Evolutionary conservation across 106 monocot genomes (phyloP).

Genomic region (Acorus gramineus): DNA sequence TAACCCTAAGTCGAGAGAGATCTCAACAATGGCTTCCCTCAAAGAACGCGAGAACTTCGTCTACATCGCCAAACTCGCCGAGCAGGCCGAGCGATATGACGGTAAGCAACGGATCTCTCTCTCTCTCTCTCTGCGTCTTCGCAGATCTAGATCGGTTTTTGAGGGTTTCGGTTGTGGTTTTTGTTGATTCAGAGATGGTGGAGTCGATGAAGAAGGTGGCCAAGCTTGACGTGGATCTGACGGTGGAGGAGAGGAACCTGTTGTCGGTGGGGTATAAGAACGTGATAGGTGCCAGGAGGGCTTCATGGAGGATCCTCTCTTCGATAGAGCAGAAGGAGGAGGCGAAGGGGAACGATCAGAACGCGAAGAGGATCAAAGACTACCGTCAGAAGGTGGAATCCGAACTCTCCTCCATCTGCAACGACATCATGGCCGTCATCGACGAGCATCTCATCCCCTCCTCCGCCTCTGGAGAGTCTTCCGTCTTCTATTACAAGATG

Average conservation of each 20-base stretch:
- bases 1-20: too few relatives aligned
- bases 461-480: constrained; percentile 35
- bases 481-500: constrained; percentile 66
- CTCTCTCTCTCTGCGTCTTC: not conserved
- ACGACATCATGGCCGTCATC: constrained; percentile 43
- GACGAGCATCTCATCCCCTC: constrained; percentile 54
- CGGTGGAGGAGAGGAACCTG: constrained; percentile 79
- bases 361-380: constrained; percentile 38
- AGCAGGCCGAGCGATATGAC: constrained; percentile 91
- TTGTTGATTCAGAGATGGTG: constrained; percentile 51
- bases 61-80: constrained; percentile 87
- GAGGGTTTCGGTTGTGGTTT: not conserved
- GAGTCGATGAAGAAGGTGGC: constrained; percentile 80
- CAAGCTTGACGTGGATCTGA: constrained; percentile 53
- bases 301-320: constrained; percentile 57
- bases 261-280: constrained; percentile 76
- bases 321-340: constrained; percentile 82
- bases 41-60: constrained; percentile 56
- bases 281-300: constrained; percentile 55
- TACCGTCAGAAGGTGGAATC: constrained; percentile 59
- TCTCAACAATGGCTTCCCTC: constrained; percentile 17
- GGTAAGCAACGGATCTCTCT: constrained; percentile 13
- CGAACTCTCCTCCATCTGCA: constrained; percentile 45
- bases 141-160: constrained; percentile 4
- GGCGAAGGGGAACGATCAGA: constrained; percentile 47